Conservation (phyloP, 2,329 filamentous ascomycete species). For the Sclerotinia borealis region DNA sequence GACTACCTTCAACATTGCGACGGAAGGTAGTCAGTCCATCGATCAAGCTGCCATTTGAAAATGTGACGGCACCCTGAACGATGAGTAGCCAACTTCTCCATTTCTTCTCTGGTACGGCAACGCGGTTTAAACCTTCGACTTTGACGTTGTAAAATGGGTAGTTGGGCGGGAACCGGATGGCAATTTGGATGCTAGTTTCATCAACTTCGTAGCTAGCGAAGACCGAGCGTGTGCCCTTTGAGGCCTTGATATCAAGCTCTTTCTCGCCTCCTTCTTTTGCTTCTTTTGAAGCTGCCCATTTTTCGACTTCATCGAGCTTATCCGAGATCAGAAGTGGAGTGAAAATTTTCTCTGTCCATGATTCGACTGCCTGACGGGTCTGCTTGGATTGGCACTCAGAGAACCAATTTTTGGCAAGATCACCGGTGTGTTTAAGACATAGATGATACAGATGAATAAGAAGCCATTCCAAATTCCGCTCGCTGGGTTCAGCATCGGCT, state of each 20-base stretch:
- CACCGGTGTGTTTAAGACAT: slow-evolving; percentile 68
- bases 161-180: slow-evolving; percentile 70
- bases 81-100: slow-evolving; percentile 89
- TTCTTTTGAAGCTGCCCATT: slow-evolving; percentile 56
- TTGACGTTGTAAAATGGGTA: slow-evolving; percentile 78
- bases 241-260: slow-evolving; percentile 63
- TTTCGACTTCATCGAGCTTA: slow-evolving; percentile 59
- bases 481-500: slow-evolving; percentile 53
- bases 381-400: slow-evolving; percentile 74
- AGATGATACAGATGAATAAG: slow-evolving; percentile 83
- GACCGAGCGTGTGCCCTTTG: slow-evolving; percentile 65
- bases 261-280: slow-evolving; percentile 43
- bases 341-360: slow-evolving; percentile 81
- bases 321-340: slow-evolving; percentile 63
- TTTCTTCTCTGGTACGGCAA: slow-evolving; percentile 83
- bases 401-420: slow-evolving; percentile 78
- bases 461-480: slow-evolving; percentile 75
- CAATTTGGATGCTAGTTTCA: slow-evolving; percentile 75
- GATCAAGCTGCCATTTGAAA: slow-evolving; percentile 81
- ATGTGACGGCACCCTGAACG: slow-evolving; percentile 87
- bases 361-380: slow-evolving; percentile 71
- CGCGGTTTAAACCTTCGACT: slow-evolving; percentile 72
- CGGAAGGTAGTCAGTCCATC: slow-evolving; percentile 83
- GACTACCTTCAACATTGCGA: slow-evolving; percentile 76
- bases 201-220: slow-evolving; percentile 83